Base-by-base conservation (phyloP, 345 rosid species). In the Moringa oleifera region DNA sequence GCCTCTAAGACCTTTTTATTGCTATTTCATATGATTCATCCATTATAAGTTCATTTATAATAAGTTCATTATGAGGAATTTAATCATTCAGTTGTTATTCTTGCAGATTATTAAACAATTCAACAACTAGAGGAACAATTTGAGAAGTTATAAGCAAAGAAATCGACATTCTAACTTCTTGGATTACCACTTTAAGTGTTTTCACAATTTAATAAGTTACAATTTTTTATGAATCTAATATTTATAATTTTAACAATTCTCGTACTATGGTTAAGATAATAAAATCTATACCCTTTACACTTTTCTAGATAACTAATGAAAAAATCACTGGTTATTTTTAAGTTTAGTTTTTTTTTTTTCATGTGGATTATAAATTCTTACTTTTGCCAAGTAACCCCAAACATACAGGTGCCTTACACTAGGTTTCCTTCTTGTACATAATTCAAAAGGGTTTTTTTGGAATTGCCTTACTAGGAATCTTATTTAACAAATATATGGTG, bases 241-340 rank as follows among this genome's bases (percentile, higher is more conserved):
- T 65, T 65, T 3, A 23, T 7, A 7, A 54, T 45, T 13, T 56
- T 23, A 47, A 56, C 24, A 33, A 55, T 23, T 56, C 25, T 55
- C 3, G 45, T 56, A 65, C n/a, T n/a, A 37, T 64, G 7, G 7
- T 63, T 63, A 28, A 28, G 49, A 51, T 0, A 64, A 10, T 53
- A 64, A 64, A 64, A 63, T 10, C 1, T 12, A 33, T 63, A 63
- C 20, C 67, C 45, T 23, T 64, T 64, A 1, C 8, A 64, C 9
- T 55, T 45, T 55, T 64, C 41, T 0, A 47, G 46, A 52, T 53
- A 64, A 15, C 67, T 28, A 63, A 63, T 53, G 18, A 63, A 63
- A 63, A 16, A 63, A 28, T 41, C 47, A 63, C 17, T 63, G 31
- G 15, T 17, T 11, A 31, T 63, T 7, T 41, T n/a, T 4, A 18